Percentiles rank a stretch among this genome's conserved stretches.
Conservation (phyloP, 495 filamentous ascomycete species). For the Glonium stellatum region DNA sequence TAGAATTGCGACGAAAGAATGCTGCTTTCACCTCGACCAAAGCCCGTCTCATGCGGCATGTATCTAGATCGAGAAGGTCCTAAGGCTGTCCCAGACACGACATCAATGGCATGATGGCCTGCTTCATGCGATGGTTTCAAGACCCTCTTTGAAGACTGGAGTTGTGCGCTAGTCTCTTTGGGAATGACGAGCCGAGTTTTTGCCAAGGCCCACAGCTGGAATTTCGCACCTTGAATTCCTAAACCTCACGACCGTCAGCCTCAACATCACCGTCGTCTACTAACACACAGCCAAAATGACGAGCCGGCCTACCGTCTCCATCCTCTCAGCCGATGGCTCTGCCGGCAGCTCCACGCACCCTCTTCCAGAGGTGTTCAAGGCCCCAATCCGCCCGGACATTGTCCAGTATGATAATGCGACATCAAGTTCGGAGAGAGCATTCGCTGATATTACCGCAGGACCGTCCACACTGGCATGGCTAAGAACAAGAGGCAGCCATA, state of each 20-base stretch:
- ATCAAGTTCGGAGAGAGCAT: no score
- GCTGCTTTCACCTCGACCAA: not conserved
- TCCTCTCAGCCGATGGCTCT: slow-evolving; percentile 86
- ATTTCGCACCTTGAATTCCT: not conserved
- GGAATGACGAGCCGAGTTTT: not conserved
- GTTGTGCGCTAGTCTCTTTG: not conserved
- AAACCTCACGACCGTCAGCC: not conserved
- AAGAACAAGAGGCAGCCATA: slow-evolving; percentile 99
- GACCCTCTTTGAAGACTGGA: not conserved
- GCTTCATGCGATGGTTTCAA: not conserved
- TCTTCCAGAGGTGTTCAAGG: slow-evolving; percentile 86
- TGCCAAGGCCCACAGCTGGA: not conserved
- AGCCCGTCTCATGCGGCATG: not conserved
- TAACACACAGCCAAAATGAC: slow-evolving; percentile 56
- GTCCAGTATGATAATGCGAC: slow-evolving; percentile 56
- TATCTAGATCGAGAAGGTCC: not conserved
- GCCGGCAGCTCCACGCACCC: slow-evolving; percentile 78
- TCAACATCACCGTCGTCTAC: slow-evolving; percentile 7
- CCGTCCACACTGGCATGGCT: slow-evolving; percentile 95
- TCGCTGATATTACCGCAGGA: slow-evolving; percentile 9
- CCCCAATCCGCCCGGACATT: slow-evolving; percentile 94
- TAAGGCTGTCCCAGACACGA: not conserved
- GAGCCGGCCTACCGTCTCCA: slow-evolving; percentile 88
- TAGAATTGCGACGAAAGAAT: not conserved
- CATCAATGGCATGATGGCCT: not conserved